Evolutionary conservation across 2,329 filamentous ascomycete species (phyloP), one percentile per base, ranked within the genome.

Genomic region (Exophiala mesophila): DNA sequence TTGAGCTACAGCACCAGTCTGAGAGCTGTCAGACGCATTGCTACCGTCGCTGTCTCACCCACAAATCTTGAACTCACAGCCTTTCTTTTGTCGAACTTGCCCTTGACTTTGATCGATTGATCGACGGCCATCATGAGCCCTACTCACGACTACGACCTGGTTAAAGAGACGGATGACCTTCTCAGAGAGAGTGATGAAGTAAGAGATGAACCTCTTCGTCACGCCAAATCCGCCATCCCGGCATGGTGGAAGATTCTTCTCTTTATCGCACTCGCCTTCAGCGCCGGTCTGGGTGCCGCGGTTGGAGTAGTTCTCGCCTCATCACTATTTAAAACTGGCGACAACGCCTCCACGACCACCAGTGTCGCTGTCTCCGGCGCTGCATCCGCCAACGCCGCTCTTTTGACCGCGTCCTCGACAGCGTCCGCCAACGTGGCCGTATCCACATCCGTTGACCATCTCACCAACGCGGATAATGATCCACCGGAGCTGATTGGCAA

Each of bases 181-280:
- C 39, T 39, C 12, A 26, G 23, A 26, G 23, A 26, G 23, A 26
- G 23, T 13, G 20, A 24, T 15, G 39, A 36, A 10, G 30, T 28
- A 5, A 38, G 7, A 17, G 38, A 41, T 29, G 37, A 37, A 16
- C 31, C 38, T 28, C 13, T 36, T 16, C 33, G 16, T 18, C 36
- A 18, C 3, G 30, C 10, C 28, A 28, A 8, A 32, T 32, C 32
- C 15, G 12, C 24, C 21, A 32, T 20, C 26, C 29, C 30, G 31
- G 12, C 45, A 23, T 47, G 40, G 40, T 44, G 21, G 36, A 47
- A 44, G 24, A 31, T 30, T 37, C 7, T 44, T 9, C 26, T 47
- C 30, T 39, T 20, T 36, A 30, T 39, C 10, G 29, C 44, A 10
- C 40, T 47, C 19, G 36, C 36, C 16, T 34, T 36, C 12, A 37